A percentile compares a stretch with the other conserved stretches of the same genome.
Conservation (phyloP, 2,329 filamentous ascomycete species). For the Aureobasidium melanogenum region DNA sequence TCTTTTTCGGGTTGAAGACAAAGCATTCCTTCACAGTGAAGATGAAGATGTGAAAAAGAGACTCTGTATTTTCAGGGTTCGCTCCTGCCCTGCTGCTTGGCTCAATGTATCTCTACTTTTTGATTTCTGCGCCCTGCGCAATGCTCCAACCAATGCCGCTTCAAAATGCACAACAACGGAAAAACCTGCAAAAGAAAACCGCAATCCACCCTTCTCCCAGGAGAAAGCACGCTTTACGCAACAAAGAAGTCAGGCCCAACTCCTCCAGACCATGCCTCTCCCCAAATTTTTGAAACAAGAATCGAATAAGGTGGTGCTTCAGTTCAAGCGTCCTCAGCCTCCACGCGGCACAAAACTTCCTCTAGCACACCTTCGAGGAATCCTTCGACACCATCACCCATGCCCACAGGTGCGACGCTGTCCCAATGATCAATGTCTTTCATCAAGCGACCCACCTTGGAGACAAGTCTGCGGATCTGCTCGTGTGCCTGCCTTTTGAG, state of each 20-base stretch:
- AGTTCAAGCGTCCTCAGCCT: constrained; percentile 64
- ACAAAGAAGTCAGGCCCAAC: not conserved
- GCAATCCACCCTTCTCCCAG: not conserved
- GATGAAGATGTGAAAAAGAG: no score
- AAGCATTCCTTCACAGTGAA: no score
- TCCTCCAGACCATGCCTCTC: not conserved
- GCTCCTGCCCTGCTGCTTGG: not conserved
- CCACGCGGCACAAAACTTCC: constrained; percentile 84
- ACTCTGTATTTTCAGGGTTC: not conserved
- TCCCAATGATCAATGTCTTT: constrained; percentile 87
- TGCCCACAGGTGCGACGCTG: constrained; percentile 76
- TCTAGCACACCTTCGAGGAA: constrained; percentile 90
- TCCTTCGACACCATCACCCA: constrained; percentile 82
- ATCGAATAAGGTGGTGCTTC: not conserved
- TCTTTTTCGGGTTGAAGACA: no score
- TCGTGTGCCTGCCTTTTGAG: constrained; percentile 62
- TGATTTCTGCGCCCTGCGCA: not conserved
- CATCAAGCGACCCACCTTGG: constrained; percentile 74
- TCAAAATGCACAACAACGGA: not conserved
- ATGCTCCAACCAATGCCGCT: constrained; percentile 2
- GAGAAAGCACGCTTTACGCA: not conserved
- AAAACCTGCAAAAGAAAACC: not conserved
- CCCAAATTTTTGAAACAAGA: constrained; percentile 1
- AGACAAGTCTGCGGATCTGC: constrained; percentile 69
- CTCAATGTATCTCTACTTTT: not conserved